phyloP scores from a whole-genome alignment of 2,329 filamentous ascomycete genomes.

The Talaromyces sp. region DNA sequence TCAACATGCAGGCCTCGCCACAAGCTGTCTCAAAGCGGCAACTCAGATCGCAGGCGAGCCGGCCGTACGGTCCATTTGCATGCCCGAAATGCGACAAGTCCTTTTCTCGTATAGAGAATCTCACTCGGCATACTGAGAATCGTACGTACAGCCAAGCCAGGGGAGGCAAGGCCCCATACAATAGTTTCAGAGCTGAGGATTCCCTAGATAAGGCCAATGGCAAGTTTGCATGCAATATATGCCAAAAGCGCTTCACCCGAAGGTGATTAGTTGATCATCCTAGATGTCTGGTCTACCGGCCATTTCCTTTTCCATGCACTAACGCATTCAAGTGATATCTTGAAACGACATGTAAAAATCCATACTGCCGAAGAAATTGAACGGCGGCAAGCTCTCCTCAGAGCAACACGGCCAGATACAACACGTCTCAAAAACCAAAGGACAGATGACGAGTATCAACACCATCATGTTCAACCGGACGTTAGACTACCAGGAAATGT shows the following conservation, averaged over 20 bases:
- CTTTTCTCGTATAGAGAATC: constrained; percentile 19
- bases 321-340: not conserved
- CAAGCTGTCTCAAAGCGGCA: not conserved
- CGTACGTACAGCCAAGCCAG: not conserved
- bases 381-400: not conserved
- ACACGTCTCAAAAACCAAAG: not conserved
- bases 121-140: constrained; percentile 18
- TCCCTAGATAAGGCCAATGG: constrained; percentile 15
- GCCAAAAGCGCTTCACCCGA: constrained; percentile 17
- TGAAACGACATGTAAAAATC: not conserved
- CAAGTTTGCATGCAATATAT: constrained; percentile 14
- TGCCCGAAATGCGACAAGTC: constrained; percentile 13
- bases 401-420: not conserved
- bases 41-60: not conserved
- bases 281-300: not conserved
- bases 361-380: not conserved
- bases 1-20: not conserved
- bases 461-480: not conserved
- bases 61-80: constrained; percentile 6
- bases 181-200: not conserved
- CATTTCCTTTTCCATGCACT: not conserved
- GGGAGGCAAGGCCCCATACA: not conserved
- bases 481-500: not conserved
- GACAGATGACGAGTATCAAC: not conserved
- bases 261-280: constrained; percentile 6